Percentiles rank a stretch among this genome's conserved stretches.
These are phyloP conservation scores for Aphanomyces euteiches DNA, from an alignment of 352 stramenopile species.

Conservation along the genomic window DNA sequence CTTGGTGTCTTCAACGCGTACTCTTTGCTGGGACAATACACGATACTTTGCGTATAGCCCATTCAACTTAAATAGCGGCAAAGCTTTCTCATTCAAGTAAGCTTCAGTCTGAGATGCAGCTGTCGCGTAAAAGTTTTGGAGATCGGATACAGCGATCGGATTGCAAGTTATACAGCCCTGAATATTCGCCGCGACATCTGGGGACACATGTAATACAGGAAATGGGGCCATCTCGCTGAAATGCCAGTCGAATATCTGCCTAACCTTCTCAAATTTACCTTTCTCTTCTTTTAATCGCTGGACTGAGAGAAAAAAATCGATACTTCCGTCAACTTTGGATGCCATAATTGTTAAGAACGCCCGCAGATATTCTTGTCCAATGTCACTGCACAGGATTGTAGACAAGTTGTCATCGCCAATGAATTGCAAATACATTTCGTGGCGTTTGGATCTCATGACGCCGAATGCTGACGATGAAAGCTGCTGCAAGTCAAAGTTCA, in stretches of 20 bases:
- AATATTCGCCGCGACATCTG: not conserved
- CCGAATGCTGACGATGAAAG: not conserved
- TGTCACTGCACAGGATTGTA: not conserved
- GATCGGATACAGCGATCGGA: not conserved
- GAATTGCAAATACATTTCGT: conserved; percentile 19
- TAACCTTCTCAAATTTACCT: not conserved
- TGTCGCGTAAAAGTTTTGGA: not conserved
- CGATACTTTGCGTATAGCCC: conserved; percentile 25
- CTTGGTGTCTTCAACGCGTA: conserved; percentile 2
- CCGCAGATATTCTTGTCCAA: conserved; percentile 15
- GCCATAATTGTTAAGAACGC: conserved; percentile 1
- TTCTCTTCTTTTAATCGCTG: conserved; percentile 1
- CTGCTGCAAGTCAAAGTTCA: not conserved
- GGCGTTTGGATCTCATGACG: not conserved
- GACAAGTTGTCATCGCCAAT: conserved; percentile 24
- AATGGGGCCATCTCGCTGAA: not conserved
- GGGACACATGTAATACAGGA: conserved; percentile 1
- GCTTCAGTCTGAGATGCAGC: not conserved
- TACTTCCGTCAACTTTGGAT: not conserved
- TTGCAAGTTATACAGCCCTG: not conserved
- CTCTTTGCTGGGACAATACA: conserved; percentile 3
- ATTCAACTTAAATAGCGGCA: conserved; percentile 20
- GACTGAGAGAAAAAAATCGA: not conserved
- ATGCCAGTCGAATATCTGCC: conserved; percentile 2
- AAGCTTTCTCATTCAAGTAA: not conserved